Base-by-base conservation (phyloP, 371 early-diverging fungal genomes). In the Chytridium lagenaria region DNA sequence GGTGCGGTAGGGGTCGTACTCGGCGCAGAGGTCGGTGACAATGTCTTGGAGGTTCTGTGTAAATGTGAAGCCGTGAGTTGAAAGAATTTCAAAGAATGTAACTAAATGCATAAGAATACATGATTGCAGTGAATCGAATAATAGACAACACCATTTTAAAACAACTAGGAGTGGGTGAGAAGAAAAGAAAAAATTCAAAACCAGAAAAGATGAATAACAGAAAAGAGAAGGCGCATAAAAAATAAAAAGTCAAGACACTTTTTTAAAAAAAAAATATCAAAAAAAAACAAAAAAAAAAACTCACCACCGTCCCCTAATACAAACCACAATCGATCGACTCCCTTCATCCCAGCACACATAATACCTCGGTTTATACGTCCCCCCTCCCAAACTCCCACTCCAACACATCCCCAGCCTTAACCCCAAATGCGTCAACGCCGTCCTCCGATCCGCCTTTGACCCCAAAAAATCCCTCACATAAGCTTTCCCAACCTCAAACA, bases 1-100 rank as follows among this genome's bases (percentile, higher is more conserved):
- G 71, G 65, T 69, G 31, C 55, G 59, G 68, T 76, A 80, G 39
- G 78, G 76, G 33, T 70, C 74, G 75, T 80, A 80, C 50, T 80
- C 81, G 65, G 72, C 72, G 72, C 71, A 67, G 15, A 74, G 57
- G 63, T 80, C 81, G 19, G 71, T 70, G 61, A 80, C 50, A 30
- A 65, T 33, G 23, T 80, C 81, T 16, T 73, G 74, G 31, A 76
- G 2, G 50, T 74, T 78, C 69, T 57, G 31, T n/a, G n/a, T n/a
- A n/a, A n/a, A n/a, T n/a, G n/a, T n/a, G n/a, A n/a, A n/a, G n/a
- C n/a, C n/a, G n/a, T n/a, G n/a, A n/a, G n/a, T n/a, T n/a, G n/a
- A n/a, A n/a, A n/a, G n/a, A n/a, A n/a, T n/a, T n/a, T n/a, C n/a
- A n/a, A n/a, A n/a, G n/a, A n/a, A n/a, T n/a, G n/a, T n/a, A n/a